Percentiles rank a stretch among this genome's conserved stretches.
Evolutionary conservation across 2,329 filamentous ascomycete genomes (phyloP).

Genomic region (Monosporascus cannonballus): DNA sequence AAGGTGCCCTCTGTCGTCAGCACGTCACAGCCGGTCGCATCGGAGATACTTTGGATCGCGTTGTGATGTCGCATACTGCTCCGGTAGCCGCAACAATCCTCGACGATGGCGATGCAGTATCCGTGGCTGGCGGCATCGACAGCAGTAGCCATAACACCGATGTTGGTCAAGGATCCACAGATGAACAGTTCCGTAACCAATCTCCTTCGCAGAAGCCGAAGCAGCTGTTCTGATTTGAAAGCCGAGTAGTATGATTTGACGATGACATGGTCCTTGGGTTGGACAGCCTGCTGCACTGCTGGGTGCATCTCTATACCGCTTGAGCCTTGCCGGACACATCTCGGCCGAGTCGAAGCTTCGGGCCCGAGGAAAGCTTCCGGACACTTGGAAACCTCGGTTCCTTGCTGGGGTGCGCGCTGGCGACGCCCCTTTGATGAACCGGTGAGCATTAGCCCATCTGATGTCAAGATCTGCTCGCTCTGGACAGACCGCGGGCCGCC

Average conservation of each 20-base stretch:
- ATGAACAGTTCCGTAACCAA: constrained; percentile 87
- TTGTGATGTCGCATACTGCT: constrained; percentile 61
- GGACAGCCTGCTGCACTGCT: constrained; percentile 36
- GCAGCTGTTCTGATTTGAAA: constrained; percentile 66
- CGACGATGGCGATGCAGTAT: constrained; percentile 76
- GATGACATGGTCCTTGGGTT: constrained; percentile 43
- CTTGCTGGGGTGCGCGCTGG: constrained; percentile 21
- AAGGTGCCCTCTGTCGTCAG: constrained; percentile 56
- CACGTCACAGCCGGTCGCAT: constrained; percentile 68
- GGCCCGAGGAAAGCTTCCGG: constrained; percentile 36
- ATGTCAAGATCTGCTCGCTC: constrained; percentile 43
- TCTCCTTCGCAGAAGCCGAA: constrained; percentile 73
- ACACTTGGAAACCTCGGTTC: constrained; percentile 10
- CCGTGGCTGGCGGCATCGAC: constrained; percentile 86
- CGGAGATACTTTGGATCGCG: constrained; percentile 64
- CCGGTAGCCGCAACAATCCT: constrained; percentile 83
- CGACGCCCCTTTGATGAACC: constrained; percentile 16
- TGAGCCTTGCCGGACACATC: constrained; percentile 39
- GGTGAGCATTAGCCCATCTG: constrained; percentile 22
- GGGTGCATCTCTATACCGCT: constrained; percentile 40
- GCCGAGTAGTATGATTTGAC: constrained; percentile 84
- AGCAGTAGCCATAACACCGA: constrained; percentile 86
- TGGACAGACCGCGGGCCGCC: constrained; percentile 53
- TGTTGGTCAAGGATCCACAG: constrained; percentile 79
- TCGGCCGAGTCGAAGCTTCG: constrained; percentile 23